Evolutionary conservation across 352 stramenopile genomes (phyloP).

Genomic region (Pythium brachiatum): DNA sequence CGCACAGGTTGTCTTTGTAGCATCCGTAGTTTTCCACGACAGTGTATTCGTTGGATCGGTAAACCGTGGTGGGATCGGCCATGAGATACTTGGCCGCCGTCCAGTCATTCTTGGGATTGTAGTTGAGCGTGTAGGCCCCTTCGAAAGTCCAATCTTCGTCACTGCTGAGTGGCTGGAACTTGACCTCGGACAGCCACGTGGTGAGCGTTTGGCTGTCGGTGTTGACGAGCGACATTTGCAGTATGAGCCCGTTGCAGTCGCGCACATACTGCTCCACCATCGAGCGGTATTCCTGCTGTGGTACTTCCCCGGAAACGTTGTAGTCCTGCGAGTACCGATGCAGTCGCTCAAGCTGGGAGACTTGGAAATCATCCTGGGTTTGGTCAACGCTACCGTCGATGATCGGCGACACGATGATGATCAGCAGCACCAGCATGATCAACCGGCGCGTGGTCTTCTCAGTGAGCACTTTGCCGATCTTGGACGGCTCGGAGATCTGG

Average conservation of each 20-base stretch:
- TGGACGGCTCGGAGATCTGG: constrained; percentile 85
- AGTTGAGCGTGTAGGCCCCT: constrained; percentile 34
- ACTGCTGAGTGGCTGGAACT: constrained; percentile 53
- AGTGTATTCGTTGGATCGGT: constrained; percentile 59
- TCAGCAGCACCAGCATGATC: constrained; percentile 89
- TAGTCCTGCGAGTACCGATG: constrained; percentile 84
- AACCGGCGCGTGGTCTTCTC: constrained; percentile 92
- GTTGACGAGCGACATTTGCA: constrained; percentile 60
- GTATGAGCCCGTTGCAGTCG: constrained; percentile 65
- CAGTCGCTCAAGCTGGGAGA: constrained; percentile 69
- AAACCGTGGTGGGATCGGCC: constrained; percentile 32
- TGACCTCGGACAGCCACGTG: constrained; percentile 53
- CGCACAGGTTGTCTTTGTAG: constrained; percentile 60
- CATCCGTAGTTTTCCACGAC: constrained; percentile 66
- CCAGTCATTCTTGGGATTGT: constrained; percentile 78
- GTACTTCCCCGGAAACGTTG: constrained; percentile 58
- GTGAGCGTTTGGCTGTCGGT: constrained; percentile 38
- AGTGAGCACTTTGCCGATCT: constrained; percentile 93
- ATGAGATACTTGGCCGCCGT: constrained; percentile 46
- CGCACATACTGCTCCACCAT: constrained; percentile 74
- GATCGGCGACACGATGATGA: constrained; percentile 84
- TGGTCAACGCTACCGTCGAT: constrained; percentile 73
- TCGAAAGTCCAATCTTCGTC: constrained; percentile 45
- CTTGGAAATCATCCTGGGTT: constrained; percentile 77
- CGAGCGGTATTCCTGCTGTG: constrained; percentile 41